phyloP scores from a whole-genome alignment of 345 rosid species.

The Fremontodendron californicum region DNA sequence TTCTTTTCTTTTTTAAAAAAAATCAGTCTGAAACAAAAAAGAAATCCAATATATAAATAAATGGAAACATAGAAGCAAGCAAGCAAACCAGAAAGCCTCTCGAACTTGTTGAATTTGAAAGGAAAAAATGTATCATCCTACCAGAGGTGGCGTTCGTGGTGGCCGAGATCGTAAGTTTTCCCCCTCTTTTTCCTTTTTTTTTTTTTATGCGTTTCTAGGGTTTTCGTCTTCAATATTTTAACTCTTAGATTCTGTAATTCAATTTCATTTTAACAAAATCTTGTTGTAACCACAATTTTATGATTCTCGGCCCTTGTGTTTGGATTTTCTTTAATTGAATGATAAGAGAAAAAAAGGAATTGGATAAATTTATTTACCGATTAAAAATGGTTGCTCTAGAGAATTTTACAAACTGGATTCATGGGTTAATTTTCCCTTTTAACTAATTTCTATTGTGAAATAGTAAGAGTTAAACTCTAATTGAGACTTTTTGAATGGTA shows the following conservation, averaged over 20 bases:
- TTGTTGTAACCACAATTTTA: not conserved
- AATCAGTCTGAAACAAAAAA: too few relatives aligned
- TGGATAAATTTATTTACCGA: not conserved
- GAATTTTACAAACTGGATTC: not conserved
- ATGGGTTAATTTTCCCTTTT: not conserved
- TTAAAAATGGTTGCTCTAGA: not conserved
- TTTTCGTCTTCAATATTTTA: constrained; percentile 4
- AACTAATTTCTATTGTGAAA: not conserved
- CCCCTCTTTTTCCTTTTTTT: not conserved
- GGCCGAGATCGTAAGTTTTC: constrained; percentile 83
- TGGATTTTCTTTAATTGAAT: not conserved
- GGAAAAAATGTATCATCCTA: constrained; percentile 82
- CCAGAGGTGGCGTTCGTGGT: constrained; percentile 98
- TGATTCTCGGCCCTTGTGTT: not conserved
- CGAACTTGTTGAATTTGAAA: not conserved
- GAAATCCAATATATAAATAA: not conserved
- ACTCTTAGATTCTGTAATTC: not conserved
- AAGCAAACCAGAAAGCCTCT: not conserved
- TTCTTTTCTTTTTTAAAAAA: too few relatives aligned
- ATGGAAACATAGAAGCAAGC: not conserved
- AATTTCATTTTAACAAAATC: not conserved
- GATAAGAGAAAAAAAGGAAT: not conserved
- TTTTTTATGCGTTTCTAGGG: not conserved
- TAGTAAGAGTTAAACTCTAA: too few relatives aligned
- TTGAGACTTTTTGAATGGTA: not conserved